These are phyloP conservation scores for Marasmius sp. DNA, from an alignment of 1,284 basidiomycete genomes.

Conservation along the genomic window DNA sequence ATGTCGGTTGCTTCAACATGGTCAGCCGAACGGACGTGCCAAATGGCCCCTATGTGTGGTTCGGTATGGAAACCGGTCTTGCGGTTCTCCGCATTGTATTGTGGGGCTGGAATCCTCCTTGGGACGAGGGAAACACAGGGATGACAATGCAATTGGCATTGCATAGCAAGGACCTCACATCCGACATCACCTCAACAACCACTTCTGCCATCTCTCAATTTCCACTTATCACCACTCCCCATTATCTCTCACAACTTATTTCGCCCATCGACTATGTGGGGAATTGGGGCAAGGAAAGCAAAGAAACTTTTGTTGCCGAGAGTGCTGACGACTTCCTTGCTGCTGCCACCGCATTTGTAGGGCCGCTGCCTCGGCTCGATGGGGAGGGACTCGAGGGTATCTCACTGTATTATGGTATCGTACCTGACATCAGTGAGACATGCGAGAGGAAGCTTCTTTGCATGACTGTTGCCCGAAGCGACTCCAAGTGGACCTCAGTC, in stretches of 20 bases:
- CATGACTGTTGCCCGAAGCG: neutral
- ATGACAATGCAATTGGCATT: neutral
- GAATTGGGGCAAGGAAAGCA: neutral
- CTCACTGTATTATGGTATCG: neutral
- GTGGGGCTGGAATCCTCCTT: neutral
- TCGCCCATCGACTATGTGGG: neutral
- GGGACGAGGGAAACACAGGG: neutral
- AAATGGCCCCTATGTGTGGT: neutral
- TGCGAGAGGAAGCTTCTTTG: neutral
- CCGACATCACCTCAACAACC: too few species aligned
- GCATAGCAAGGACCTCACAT: too few species aligned
- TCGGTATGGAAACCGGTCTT: neutral
- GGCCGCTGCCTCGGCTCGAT: neutral
- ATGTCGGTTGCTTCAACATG: slow-evolving; percentile 9
- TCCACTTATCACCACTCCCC: neutral
- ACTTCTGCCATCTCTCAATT: neutral
- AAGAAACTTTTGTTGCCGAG: neutral
- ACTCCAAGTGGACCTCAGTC: neutral
- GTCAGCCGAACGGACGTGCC: neutral
- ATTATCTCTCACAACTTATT: neutral
- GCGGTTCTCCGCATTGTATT: neutral
- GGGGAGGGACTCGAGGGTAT: neutral
- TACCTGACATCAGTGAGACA: neutral
- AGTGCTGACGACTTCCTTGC: neutral
- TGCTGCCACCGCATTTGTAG: neutral